These are phyloP conservation scores for Hypericum perforatum DNA, from an alignment of 345 rosid species.

Conservation along the genomic window DNA sequence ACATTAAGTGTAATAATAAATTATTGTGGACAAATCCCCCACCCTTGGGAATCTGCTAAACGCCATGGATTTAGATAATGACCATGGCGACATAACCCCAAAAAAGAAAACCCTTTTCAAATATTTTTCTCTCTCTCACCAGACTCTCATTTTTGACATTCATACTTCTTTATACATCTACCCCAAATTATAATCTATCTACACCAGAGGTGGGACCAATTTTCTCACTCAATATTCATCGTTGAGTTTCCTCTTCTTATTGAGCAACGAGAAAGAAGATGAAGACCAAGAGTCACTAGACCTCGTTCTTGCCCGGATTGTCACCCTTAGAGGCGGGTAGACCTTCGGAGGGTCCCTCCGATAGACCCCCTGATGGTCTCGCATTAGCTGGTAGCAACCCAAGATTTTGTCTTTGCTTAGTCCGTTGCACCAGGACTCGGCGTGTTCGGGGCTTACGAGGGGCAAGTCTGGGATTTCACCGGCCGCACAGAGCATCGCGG, in stretches of 20 bases:
- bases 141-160: no score
- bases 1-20: conserved; percentile 4
- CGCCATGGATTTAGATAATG: conserved; percentile 14
- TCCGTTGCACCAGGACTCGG: conserved; percentile 92
- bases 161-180: no score
- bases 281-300: conserved; percentile 49
- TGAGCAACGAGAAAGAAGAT: conserved; percentile 34
- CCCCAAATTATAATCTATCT: no score
- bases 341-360: conserved; percentile 42
- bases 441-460: conserved; percentile 51
- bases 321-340: conserved; percentile 55
- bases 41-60: conserved; percentile 90
- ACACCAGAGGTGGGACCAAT: no score
- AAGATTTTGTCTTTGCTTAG: conserved; percentile 75
- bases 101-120: no score
- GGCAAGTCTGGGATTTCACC: conserved; percentile 68
- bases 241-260: conserved; percentile 54
- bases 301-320: conserved; percentile 47
- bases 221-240: no score
- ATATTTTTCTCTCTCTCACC: no score
- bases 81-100: no score
- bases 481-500: conserved; percentile 81
- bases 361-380: conserved; percentile 18
- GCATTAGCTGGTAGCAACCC: conserved; percentile 73
- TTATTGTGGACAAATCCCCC: conserved; percentile 22